phyloP scores from a whole-genome alignment of 2,329 filamentous ascomycete genomes.

The Nemania diffusa region DNA sequence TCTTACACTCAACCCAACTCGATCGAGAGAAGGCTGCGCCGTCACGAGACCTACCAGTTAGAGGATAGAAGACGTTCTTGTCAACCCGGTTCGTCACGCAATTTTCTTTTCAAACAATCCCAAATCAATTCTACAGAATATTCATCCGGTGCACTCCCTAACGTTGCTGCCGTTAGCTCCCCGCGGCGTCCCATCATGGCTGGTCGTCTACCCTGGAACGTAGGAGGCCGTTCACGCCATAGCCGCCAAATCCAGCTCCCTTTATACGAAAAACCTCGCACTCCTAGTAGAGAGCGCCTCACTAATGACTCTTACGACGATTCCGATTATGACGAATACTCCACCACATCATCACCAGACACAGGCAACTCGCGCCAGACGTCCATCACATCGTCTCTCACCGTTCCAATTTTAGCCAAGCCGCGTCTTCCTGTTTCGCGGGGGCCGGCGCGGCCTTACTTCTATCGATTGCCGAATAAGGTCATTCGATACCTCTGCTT shows the following conservation, averaged over 20 bases:
- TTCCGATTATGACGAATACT: conserved; percentile 52
- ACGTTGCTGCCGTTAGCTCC: conserved; percentile 13
- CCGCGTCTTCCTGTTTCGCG: conserved; percentile 47
- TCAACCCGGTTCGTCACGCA: conserved; percentile 23
- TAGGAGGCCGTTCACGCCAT: conserved; percentile 60
- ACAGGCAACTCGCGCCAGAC: conserved; percentile 66
- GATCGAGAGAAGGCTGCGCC: neutral
- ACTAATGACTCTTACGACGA: conserved; percentile 63
- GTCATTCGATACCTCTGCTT: conserved; percentile 83
- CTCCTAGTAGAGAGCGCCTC: conserved; percentile 60
- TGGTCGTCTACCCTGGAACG: conserved; percentile 60
- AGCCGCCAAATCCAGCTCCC: conserved; percentile 57
- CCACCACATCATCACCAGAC: conserved; percentile 58
- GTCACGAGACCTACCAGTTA: neutral
- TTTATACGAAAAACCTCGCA: conserved; percentile 59
- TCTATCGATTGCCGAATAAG: conserved; percentile 75
- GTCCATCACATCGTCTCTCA: conserved; percentile 54
- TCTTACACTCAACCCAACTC: neutral
- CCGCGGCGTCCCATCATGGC: conserved; percentile 51
- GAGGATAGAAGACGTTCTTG: conserved; percentile 9
- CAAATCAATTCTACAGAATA: neutral
- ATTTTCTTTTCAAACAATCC: neutral
- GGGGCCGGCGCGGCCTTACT: conserved; percentile 49
- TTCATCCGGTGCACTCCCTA: neutral
- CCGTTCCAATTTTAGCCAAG: conserved; percentile 57